Evolutionary conservation across 495 filamentous ascomycete species (phyloP), one percentile per base, ranked within the genome.

Genomic region (Penicillium arizonense): DNA sequence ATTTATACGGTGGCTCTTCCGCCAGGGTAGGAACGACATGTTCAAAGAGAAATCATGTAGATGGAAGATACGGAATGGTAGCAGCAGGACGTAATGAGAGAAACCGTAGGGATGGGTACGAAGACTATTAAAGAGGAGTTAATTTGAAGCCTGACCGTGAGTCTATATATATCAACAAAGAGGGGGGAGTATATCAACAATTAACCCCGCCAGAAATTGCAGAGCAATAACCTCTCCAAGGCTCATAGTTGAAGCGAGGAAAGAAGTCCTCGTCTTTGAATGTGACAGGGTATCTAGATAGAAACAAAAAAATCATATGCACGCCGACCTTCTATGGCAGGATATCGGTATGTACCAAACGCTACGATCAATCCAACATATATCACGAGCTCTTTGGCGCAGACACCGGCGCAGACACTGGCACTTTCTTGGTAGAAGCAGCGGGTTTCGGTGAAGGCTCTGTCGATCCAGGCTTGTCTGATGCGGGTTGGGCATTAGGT

Each of bases 261-360:
- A 23, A 18, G 6, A 40, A 18, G 6, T 40, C 14, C 37, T 20
- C 16, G 41, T 9, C 42, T 44, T 35, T 48, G 23, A 24, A 50
- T 35, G 38, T 14, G 34, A 14, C 36, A 35, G 48, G 48, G 48
- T 50, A 50, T 50, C 39, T 43, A 16, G 48, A 43, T 39, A 9
- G 38, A 50, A 50, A 18, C 28, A 45, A 24, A 47, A 35, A 50
- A 33, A 35, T 13, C 8, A 50, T 14, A 50, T 50, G 38, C 38
- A 33, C 37, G 12, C 48, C 21, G 6, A 50, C 48, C 32, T 35
- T 34, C 20, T 35, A 26, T 35, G 6, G 42, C 33, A 38, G 26
- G 30, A 43, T 50, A 40, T 41, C 20, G 28, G 30, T 35, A 23
- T 35, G 2, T 33, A 23, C 26, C 4, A 32, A 30, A 30, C 28